These are phyloP conservation scores for Microdochium trichocladiopsis DNA, from an alignment of 2,329 filamentous ascomycete genomes.

Conservation along the genomic window DNA sequence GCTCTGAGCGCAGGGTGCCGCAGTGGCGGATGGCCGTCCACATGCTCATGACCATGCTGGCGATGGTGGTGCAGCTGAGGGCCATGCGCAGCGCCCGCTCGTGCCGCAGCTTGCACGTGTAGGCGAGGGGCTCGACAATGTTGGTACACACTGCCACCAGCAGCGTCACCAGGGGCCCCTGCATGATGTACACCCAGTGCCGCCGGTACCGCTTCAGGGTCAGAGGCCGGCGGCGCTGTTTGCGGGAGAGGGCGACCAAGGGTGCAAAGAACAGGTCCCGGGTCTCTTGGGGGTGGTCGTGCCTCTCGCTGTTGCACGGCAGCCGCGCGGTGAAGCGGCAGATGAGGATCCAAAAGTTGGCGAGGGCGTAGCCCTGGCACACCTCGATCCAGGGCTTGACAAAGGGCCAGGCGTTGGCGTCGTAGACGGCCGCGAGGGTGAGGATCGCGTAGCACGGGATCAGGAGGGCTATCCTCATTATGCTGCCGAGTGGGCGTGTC, in stretches of 20 bases:
- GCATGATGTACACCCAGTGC: background rate
- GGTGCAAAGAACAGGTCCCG: background rate
- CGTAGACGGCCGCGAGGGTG: background rate
- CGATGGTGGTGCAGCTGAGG: background rate
- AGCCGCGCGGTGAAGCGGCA: background rate
- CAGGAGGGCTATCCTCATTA: background rate
- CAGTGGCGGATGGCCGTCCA: background rate
- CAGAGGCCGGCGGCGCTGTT: background rate
- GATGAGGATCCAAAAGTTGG: background rate
- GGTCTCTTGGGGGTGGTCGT: background rate
- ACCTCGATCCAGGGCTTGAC: conserved; percentile 1
- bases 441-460: background rate
- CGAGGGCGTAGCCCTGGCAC: background rate
- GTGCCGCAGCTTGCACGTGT: background rate
- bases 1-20: background rate
- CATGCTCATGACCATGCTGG: background rate
- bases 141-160: background rate
- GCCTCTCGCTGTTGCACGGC: too few species aligned
- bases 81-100: background rate
- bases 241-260: background rate
- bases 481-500: background rate
- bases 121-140: background rate
- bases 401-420: background rate
- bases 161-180: background rate
- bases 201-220: background rate